Evolutionary conservation across 2,329 filamentous ascomycete genomes (phyloP).

Genomic region (Amylocarpus encephaloides): DNA sequence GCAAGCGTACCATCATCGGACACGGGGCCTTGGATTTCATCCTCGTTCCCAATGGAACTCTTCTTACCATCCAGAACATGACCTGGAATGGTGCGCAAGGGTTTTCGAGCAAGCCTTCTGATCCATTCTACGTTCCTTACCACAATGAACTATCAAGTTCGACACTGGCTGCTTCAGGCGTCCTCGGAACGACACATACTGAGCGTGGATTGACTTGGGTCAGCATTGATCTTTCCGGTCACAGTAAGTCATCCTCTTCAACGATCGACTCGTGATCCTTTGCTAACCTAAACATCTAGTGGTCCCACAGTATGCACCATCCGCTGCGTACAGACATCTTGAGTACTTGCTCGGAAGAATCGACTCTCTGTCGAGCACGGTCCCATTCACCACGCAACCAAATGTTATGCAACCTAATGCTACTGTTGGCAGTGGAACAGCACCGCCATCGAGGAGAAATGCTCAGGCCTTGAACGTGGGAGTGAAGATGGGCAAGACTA

Average conservation of each 20-base stretch:
- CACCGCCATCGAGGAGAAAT: neutral
- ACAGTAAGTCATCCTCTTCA: constrained; percentile 36
- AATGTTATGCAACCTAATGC: constrained; percentile 11
- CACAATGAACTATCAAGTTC: constrained; percentile 61
- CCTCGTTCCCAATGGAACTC: constrained; percentile 53
- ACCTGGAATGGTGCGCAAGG: constrained; percentile 58
- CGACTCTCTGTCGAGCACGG: constrained; percentile 42
- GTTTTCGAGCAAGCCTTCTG: constrained; percentile 42
- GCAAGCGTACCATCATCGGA: constrained; percentile 65
- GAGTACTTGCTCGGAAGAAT: constrained; percentile 72
- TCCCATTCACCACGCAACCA: constrained; percentile 33
- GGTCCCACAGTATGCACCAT: constrained; percentile 59
- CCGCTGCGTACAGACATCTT: constrained; percentile 62
- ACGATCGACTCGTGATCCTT: too few relatives aligned
- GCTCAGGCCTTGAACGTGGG: neutral
- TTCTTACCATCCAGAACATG: constrained; percentile 62
- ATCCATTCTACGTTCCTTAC: constrained; percentile 39
- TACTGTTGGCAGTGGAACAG: constrained; percentile 9
- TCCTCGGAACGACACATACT: constrained; percentile 63
- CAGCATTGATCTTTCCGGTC: constrained; percentile 56
- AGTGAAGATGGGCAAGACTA: neutral
- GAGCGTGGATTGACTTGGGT: constrained; percentile 73
- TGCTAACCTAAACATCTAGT: constrained; percentile 33
- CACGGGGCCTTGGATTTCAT: constrained; percentile 53
- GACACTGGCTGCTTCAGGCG: constrained; percentile 60